These are phyloP conservation scores for Gossypium ekmanianum DNA, from an alignment of 345 rosid genomes.

Conservation along the genomic window DNA sequence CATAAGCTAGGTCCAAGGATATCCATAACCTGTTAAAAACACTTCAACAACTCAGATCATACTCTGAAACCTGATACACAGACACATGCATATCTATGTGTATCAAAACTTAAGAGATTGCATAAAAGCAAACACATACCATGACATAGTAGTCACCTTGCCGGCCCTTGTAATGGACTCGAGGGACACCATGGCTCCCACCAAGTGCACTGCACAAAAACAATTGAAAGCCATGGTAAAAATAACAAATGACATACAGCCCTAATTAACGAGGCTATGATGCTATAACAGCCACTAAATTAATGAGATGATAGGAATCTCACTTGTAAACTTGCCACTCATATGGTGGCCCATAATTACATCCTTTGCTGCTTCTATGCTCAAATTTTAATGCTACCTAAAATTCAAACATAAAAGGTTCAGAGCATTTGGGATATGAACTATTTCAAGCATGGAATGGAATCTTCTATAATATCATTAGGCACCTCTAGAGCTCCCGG, in stretches of 20 bases:
- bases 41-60: conserved; percentile 9
- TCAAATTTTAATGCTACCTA: conserved; percentile 96
- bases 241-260: background rate
- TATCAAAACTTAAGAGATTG: background rate
- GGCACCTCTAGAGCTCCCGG: conserved; percentile 75
- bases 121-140: conserved; percentile 38
- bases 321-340: conserved; percentile 99
- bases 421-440: background rate
- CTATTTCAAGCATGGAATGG: background rate
- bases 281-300: conserved; percentile 14
- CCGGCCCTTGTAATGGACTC: conserved; percentile 76
- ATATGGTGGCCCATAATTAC: conserved; percentile 87
- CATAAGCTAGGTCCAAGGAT: conserved; percentile 86
- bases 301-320: conserved; percentile 22
- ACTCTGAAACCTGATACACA: background rate
- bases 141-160: conserved; percentile 83
- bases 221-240: conserved; percentile 13
- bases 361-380: conserved; percentile 95
- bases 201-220: conserved; percentile 62
- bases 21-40: conserved; percentile 73
- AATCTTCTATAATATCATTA: background rate
- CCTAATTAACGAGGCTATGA: background rate
- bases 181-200: conserved; percentile 87
- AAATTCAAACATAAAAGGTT: conserved; percentile 9
- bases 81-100: background rate